Conservation (phyloP, 2,329 filamentous ascomycete genomes). For the Meredithiella fracta region DNA sequence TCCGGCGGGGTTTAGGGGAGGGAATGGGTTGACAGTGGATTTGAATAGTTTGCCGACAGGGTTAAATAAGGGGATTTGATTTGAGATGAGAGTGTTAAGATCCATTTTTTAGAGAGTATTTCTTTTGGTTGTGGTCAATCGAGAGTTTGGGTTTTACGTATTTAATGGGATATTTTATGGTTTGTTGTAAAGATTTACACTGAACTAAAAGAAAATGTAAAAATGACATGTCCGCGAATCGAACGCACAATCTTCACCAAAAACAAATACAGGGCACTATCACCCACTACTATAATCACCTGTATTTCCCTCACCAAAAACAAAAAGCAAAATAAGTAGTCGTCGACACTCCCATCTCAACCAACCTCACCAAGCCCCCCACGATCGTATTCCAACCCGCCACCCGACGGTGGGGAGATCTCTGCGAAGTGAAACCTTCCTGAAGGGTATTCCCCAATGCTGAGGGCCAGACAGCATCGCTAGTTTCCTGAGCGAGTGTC, state of each 20-base stretch:
- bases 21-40: not conserved
- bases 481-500: constrained; percentile 52
- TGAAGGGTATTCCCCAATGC: constrained; percentile 52
- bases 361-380: constrained; percentile 40
- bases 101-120: constrained; percentile 13
- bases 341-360: constrained; percentile 41
- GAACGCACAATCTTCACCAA: constrained; percentile 10
- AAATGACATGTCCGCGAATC: not conserved
- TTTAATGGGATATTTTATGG: not conserved
- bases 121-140: not conserved
- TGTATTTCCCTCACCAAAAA: not conserved
- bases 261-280: not conserved
- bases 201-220: not conserved
- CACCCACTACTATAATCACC: not conserved
- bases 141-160: not conserved
- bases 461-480: constrained; percentile 47
- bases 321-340: constrained; percentile 17
- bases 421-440: constrained; percentile 60
- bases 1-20: constrained; percentile 9
- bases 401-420: constrained; percentile 53
- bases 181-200: not conserved
- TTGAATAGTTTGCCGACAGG: constrained; percentile 32
- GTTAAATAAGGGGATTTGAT: constrained; percentile 40
- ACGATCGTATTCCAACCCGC: constrained; percentile 52
- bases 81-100: constrained; percentile 19